Evolutionary conservation across 1,139 yeast genomes (phyloP).

Genomic region (Nakaseomyces delphensis): DNA sequence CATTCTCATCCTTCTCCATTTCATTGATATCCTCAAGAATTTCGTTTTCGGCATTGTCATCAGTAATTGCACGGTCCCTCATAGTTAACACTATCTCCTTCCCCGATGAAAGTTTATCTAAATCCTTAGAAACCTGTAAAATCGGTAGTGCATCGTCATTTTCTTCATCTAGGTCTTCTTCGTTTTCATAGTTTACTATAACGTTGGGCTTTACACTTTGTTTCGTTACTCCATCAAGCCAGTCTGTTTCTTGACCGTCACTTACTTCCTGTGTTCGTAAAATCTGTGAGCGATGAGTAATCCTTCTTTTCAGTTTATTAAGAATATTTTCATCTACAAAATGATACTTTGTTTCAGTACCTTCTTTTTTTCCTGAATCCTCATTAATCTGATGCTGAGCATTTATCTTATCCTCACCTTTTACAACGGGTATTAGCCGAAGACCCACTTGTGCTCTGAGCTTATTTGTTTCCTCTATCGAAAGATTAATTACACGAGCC

Average conservation of each 20-base stretch:
- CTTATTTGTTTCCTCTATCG: constrained; percentile 47
- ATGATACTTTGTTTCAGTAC: not conserved
- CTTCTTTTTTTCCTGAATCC: not conserved
- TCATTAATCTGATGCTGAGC: not conserved
- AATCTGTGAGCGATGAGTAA: not conserved
- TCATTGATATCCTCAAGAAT: constrained; percentile 18
- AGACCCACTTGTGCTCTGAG: constrained; percentile 44
- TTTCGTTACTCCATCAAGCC: not conserved
- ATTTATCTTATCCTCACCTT: not conserved
- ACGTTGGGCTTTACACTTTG: not conserved
- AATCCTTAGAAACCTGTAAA: constrained; percentile 14
- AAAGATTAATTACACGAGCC: constrained; percentile 31
- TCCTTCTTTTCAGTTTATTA: not conserved
- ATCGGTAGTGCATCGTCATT: constrained; percentile 17
- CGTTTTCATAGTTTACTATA: constrained; percentile 8
- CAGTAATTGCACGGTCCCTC: constrained; percentile 49
- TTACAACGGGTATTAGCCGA: constrained; percentile 34
- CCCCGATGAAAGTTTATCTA: constrained; percentile 13
- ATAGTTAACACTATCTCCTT: constrained; percentile 52
- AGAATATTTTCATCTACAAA: constrained; percentile 2
- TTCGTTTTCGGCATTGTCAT: constrained; percentile 33
- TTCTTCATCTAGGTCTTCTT: constrained; percentile 28
- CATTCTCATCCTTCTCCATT: constrained; percentile 14
- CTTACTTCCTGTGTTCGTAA: not conserved
- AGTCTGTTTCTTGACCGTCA: not conserved